Conservation (phyloP, 768 basidiomycete genomes). For the Vishniacozyma victoriae region DNA sequence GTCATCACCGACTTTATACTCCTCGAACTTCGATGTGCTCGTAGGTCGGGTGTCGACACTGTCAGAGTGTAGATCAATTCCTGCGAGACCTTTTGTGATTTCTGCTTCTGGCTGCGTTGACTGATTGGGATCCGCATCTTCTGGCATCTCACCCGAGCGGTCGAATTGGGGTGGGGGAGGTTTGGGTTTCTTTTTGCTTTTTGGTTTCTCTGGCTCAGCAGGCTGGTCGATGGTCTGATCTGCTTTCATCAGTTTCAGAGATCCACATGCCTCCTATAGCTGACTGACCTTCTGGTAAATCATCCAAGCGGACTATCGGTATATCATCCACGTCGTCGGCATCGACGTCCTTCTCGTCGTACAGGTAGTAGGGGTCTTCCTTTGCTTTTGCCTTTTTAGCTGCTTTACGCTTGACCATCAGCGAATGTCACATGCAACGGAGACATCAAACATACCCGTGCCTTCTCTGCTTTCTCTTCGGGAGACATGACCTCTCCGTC, state of each 20-base stretch:
- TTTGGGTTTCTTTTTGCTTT: constrained; percentile 8
- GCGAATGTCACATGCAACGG: background rate
- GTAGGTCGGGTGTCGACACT: background rate
- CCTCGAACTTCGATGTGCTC: constrained; percentile 19
- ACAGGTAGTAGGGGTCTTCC: constrained; percentile 88
- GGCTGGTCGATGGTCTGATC: background rate
- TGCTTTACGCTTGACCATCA: constrained; percentile 58
- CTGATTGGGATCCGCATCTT: constrained; percentile 43
- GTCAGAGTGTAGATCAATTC: constrained; percentile 18
- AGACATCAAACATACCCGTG: constrained; percentile 53
- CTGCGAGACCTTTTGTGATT: constrained; percentile 16
- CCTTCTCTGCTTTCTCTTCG: constrained; percentile 52
- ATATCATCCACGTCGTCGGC: constrained; percentile 77
- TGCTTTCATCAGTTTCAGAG: background rate
- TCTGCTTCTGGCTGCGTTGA: background rate
- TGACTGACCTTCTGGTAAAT: constrained; percentile 7
- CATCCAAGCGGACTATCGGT: constrained; percentile 76
- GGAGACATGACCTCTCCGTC: constrained; percentile 43
- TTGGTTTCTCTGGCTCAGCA: background rate
- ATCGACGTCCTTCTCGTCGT: constrained; percentile 50
- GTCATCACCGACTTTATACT: constrained; percentile 32
- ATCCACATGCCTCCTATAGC: background rate
- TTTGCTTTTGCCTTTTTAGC: constrained; percentile 68
- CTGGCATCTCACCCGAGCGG: constrained; percentile 79
- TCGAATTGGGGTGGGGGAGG: constrained; percentile 50